Base-by-base conservation (phyloP, 2,329 filamentous ascomycete species). In the Nigrospora osmanthi region DNA sequence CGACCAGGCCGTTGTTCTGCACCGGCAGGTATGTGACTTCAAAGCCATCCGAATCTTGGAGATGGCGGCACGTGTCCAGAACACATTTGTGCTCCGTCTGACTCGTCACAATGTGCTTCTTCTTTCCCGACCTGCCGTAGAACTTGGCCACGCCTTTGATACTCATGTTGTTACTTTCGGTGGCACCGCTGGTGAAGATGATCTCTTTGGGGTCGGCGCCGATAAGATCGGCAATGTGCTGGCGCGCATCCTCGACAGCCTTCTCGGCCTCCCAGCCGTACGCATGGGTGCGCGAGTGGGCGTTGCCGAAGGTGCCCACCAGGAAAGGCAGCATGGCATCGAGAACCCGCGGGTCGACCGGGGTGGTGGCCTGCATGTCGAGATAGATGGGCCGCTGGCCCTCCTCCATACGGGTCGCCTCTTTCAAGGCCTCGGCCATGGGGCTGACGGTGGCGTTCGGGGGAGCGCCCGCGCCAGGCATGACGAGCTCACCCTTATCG, bases 81-180 rank as follows among this genome's bases (percentile, higher is more conserved):
- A 98, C 93, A 67, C 93, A 98, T 72, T 98, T 98, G 76, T 98
- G 93, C 69, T 98, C 93, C 0, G 93, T 98, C 71, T 97, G 93
- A 35, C 83, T 89, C 19, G 93, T 98, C 65, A 98, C 89, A 60
- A 98, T 91, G 67, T 98, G 93, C 71, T 87, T 95, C 81, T 97
- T 97, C 80, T 96, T 96, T 57, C 89, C 90, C 3, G 81, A 83
- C 47, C 88, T 81, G 53, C 89, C 89, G 63, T 96, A 96, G 70
- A 98, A 98, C 51, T 91, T 80, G 16, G 93, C 90, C 10, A 98
- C 91, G 52, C 93, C 93, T 71, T 98, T 98, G 71, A 98, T 89
- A 67, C 89, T 95, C 93, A 98, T 98, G 60, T 98, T 98, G 70
- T 98, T 98, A 63, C 89, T 96, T 72, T 98, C 93, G 0, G 93